Evolutionary conservation across 352 stramenopile species (phyloP).

Genomic region (Globisporangium apiculatum): DNA sequence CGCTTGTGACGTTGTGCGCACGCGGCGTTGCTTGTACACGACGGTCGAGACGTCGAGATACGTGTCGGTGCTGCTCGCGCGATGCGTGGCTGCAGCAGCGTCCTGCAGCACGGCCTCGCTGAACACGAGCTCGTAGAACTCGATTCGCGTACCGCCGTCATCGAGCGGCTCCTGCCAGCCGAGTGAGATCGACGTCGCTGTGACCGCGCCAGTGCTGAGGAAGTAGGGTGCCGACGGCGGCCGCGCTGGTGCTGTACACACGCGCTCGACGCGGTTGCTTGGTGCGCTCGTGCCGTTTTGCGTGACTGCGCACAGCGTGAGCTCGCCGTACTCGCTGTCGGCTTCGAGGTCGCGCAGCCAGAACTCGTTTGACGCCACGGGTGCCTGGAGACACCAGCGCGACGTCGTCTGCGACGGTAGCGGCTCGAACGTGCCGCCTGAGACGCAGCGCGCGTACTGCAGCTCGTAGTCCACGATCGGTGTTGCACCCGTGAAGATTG

Average conservation of each 20-base stretch:
- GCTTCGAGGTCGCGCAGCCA: slow-evolving; percentile 27
- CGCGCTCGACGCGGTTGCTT: slow-evolving; percentile 34
- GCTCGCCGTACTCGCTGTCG: slow-evolving; percentile 38
- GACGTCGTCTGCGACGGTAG: slow-evolving; percentile 24
- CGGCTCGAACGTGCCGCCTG: slow-evolving; percentile 11
- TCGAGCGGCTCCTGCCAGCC: slow-evolving; percentile 57
- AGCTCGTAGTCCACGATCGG: slow-evolving; percentile 67
- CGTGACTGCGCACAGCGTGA: slow-evolving; percentile 44
- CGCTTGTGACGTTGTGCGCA: slow-evolving; percentile 37
- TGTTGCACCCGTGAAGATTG: slow-evolving; percentile 65
- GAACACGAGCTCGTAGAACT: slow-evolving; percentile 67
- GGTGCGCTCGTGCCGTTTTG: slow-evolving; percentile 39
- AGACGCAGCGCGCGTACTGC: slow-evolving; percentile 19
- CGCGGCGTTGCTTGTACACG: slow-evolving; percentile 39
- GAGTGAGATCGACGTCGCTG: slow-evolving; percentile 55
- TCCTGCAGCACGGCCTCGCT: slow-evolving; percentile 54
- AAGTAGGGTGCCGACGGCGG: slow-evolving; percentile 41
- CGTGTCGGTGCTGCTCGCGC: slow-evolving; percentile 17
- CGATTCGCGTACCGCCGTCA: slow-evolving; percentile 41
- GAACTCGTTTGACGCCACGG: slow-evolving; percentile 42
- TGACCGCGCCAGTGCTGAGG: slow-evolving; percentile 36
- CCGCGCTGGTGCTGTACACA: slow-evolving; percentile 25
- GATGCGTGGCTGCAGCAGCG: slow-evolving; percentile 13
- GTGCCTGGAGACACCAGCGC: slow-evolving; percentile 45
- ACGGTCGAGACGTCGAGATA: slow-evolving; percentile 54